Base-by-base conservation (phyloP, 805 yeast species). In the Yarrowia divulgata region DNA sequence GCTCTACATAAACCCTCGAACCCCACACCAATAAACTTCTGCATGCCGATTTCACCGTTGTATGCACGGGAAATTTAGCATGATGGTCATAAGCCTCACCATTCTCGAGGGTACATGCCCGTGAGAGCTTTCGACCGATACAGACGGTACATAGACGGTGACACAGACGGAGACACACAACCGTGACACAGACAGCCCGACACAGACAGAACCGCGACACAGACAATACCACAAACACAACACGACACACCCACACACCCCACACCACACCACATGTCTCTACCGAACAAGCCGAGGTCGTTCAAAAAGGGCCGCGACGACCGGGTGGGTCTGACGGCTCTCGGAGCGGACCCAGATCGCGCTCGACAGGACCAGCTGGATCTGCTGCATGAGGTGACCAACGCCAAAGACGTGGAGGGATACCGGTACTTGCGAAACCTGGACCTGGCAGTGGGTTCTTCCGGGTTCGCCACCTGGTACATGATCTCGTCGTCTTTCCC, bases 401-500 rank as follows among this genome's bases (percentile, higher is more conserved):
- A 43, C 66, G 66, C 66, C 45, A 60, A 45, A 19, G 66, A 60
- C n/a, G 66, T 45, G 12, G 66, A 60, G 19, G 66, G 66, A 6
- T 60, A 43, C 34, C n/a, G 39, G 9, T 48, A 63, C 18, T 29
- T 63, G 18, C n/a, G 40, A 1, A 63, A 63, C 12, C 45, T 69
- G 48, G 48, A 49, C 9, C n/a, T 50, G n/a, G 34, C 43, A n/a
- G 71, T 70, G 4, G 72, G 72, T 8, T 52, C 70, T 16, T 34
- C 54, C 1, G 68, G 70, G 3, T 70, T 69, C 14, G 55, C 70
- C 6, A 46, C 52, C 29, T 91, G 96, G 95, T 89, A 89, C 73
- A 73, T 84, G 13, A 77, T 88, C 0, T 87, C 93, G 3, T 84
- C 89, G 3, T 87, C 87, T 73, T 83, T 91, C 72, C 97, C 97